Evolutionary conservation across 345 rosid genomes (phyloP).

Genomic region (Boechera divaricarpa): DNA sequence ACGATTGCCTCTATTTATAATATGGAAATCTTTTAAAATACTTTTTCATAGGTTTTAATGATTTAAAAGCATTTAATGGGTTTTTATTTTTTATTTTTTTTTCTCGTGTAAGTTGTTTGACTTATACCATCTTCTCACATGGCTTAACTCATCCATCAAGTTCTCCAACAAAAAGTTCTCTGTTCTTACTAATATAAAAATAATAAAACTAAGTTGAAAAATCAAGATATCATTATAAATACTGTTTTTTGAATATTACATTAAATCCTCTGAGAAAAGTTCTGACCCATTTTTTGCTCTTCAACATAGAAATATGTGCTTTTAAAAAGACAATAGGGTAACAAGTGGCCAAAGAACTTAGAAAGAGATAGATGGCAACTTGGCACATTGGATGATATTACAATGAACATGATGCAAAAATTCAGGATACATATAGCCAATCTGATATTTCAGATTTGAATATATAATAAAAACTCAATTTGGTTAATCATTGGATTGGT

Average conservation of each 20-base stretch:
- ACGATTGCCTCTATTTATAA: slow-evolving; percentile 38
- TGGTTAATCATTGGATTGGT: slow-evolving; percentile 35
- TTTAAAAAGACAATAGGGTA: slow-evolving; percentile 3
- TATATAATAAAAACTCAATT: slow-evolving; percentile 24
- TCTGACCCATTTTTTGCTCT: neutral
- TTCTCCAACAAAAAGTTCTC: slow-evolving; percentile 26
- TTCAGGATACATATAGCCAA: slow-evolving; percentile 28
- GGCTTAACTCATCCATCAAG: slow-evolving; percentile 37
- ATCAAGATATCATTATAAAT: slow-evolving; percentile 20
- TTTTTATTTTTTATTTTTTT: neutral
- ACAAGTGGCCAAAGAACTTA: slow-evolving; percentile 30
- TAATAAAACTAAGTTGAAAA: slow-evolving; percentile 21
- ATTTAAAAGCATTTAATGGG: slow-evolving; percentile 22
- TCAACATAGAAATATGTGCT: slow-evolving; percentile 32
- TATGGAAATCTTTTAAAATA: neutral
- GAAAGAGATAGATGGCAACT: slow-evolving; percentile 31
- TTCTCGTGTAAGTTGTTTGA: slow-evolving; percentile 38
- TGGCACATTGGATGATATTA: slow-evolving; percentile 32
- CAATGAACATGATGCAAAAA: slow-evolving; percentile 38
- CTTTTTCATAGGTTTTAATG: slow-evolving; percentile 10
- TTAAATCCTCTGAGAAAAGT: neutral
- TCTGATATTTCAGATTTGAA: neutral
- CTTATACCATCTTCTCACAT: slow-evolving; percentile 40
- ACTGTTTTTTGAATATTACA: neutral
- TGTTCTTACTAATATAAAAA: slow-evolving; percentile 20